Evolutionary conservation across 228 moss, liverwort and hornwort genomes (phyloP).

Genomic region (Sphagnum fallax): DNA sequence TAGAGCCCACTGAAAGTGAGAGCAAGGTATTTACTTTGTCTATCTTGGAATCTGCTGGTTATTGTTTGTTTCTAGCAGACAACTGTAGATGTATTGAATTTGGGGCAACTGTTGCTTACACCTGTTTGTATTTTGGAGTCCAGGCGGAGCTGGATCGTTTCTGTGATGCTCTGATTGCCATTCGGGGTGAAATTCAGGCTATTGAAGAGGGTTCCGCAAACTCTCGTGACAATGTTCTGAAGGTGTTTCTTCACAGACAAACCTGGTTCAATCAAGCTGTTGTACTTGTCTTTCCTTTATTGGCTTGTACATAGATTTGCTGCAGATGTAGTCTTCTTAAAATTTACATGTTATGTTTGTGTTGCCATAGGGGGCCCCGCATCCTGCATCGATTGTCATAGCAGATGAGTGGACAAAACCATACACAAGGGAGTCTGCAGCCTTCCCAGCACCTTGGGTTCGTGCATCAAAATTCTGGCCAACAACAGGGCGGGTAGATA

Average conservation of each 20-base stretch:
- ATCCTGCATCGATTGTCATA: conserved; percentile 73
- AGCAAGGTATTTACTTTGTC: conserved; percentile 44
- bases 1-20: conserved; percentile 96
- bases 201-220: conserved; percentile 70
- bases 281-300: too few relatives aligned
- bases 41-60: too few relatives aligned
- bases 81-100: too few relatives aligned
- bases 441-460: conserved; percentile 94
- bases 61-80: too few relatives aligned
- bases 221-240: conserved; percentile 57
- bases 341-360: too few relatives aligned
- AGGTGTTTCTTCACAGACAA: conserved; percentile 28
- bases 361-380: conserved; percentile 60
- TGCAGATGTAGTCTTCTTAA: too few relatives aligned
- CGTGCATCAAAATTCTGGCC: conserved; percentile 98
- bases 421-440: conserved; percentile 82
- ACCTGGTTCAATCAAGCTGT: too few relatives aligned
- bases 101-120: neutral
- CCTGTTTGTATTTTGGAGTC: neutral
- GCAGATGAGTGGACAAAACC: conserved; percentile 78
- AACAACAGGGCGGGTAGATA: conserved; percentile 91
- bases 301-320: too few relatives aligned
- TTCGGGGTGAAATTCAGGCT: conserved; percentile 79
- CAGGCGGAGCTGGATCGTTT: conserved; percentile 94
- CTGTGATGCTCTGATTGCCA: conserved; percentile 77